These are phyloP conservation scores for Melampsora larici-populina DNA, from an alignment of 1,284 basidiomycete genomes.

Conservation along the genomic window DNA sequence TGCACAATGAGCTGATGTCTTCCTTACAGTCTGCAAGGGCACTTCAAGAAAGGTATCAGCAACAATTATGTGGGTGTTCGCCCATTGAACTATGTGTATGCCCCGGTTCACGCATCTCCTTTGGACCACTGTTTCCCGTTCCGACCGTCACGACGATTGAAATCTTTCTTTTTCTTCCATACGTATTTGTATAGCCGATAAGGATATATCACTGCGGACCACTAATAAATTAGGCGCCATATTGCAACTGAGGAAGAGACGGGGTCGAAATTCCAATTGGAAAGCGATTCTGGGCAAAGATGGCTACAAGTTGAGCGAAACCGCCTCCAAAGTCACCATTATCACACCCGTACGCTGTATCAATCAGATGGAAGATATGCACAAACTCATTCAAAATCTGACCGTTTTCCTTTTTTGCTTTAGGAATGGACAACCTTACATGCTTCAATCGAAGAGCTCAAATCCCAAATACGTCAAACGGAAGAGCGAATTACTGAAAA, in stretches of 20 bases:
- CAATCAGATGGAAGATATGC: too few species aligned
- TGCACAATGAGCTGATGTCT: slow-evolving; percentile 4
- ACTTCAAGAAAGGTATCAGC: slow-evolving; percentile 21
- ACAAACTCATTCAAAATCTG: too few species aligned
- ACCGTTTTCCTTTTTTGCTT: slow-evolving; percentile 54
- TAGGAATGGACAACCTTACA: slow-evolving; percentile 62
- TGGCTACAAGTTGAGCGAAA: not conserved
- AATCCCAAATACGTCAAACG: slow-evolving; percentile 59
- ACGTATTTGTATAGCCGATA: not conserved
- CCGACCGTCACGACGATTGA: not conserved
- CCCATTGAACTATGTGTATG: not conserved
- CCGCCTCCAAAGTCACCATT: slow-evolving; percentile 27
- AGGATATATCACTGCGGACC: slow-evolving; percentile 19
- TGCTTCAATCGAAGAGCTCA: slow-evolving; percentile 57
- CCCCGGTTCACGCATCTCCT: not conserved
- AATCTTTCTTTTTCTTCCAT: not conserved
- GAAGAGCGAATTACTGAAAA: slow-evolving; percentile 60
- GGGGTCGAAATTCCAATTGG: slow-evolving; percentile 10
- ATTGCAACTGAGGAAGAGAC: slow-evolving; percentile 16
- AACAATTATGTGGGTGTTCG: slow-evolving; percentile 14
- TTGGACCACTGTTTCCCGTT: not conserved
- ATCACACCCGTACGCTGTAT: slow-evolving; percentile 1
- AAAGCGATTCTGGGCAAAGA: slow-evolving; percentile 27
- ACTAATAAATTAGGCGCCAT: slow-evolving; percentile 18
- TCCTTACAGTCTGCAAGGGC: slow-evolving; percentile 17